Evolutionary conservation across 2,329 filamentous ascomycete species (phyloP), one percentile per base, ranked within the genome.

Genomic region (Camptophora hylomeconis): DNA sequence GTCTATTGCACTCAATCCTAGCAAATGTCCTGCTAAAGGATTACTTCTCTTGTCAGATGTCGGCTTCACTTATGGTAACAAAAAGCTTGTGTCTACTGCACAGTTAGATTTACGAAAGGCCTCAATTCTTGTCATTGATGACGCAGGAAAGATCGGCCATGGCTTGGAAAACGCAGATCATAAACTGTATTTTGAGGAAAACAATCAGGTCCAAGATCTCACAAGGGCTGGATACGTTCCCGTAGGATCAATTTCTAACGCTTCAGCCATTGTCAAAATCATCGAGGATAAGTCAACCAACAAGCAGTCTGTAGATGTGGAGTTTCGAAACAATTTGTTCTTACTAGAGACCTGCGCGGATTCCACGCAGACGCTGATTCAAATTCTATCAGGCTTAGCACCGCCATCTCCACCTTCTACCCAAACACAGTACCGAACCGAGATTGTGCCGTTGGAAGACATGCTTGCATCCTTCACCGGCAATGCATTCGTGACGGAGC

Each of bases 331-430:
- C 46, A 79, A 92, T 40, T 65, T 98, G 2, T 64, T 98, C 30
- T 76, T 98, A 18, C 59, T 98, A 5, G 89, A 98, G 53, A 92
- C 86, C 1, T 98, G 92, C 46, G 89, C 89, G 17, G 89, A 98
- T 54, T 98, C 89, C 2, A 95, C 84, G 0, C 84, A 94, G 51
- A 98, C 89, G 0, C 65, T 98, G 9, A 77, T 93, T 29, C 67
- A 70, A 2, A 67, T 92, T 22, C 58, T 86, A 10, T 82, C 80
- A 45, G 84, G 79, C 1, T 63, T 98, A 4, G 74, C 76, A 20
- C 89, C 87, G 4, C 87, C 89, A 1, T 75, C 73, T 5, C 78
- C 84, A 1, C 83, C 86, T 1, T 87, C 72, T 46, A 82, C 78
- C 37, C 76, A 80, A 42, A 71, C 76, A 40, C 89, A 89, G 48